Percentiles rank a stretch among this genome's conserved stretches.
Evolutionary conservation across 2,329 filamentous ascomycete genomes (phyloP).

Genomic region (Arthrobotrys pseudoclavata): DNA sequence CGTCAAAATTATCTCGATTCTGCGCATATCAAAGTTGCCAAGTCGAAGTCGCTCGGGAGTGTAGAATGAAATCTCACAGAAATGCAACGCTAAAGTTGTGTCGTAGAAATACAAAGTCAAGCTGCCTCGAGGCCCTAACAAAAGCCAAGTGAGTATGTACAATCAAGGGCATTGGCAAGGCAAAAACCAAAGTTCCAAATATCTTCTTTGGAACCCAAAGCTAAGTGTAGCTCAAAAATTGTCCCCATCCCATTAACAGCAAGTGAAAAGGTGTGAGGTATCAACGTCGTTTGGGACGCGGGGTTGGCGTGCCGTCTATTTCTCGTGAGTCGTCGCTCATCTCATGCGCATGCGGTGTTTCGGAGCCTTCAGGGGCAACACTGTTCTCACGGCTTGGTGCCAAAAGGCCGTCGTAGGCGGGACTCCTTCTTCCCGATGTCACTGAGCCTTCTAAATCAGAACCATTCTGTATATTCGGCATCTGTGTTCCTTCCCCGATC

Average conservation of each 20-base stretch:
- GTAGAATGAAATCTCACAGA: not conserved
- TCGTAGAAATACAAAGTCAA: not conserved
- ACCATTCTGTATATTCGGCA: not conserved
- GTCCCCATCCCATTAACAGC: not conserved
- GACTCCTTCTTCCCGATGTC: not conserved
- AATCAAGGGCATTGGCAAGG: not conserved
- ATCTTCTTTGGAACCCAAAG: not conserved
- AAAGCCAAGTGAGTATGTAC: too few species aligned
- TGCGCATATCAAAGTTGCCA: not conserved
- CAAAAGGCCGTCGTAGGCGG: not conserved
- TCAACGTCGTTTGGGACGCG: conserved; percentile 1
- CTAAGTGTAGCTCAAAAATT: not conserved
- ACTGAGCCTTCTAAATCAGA: conserved; percentile 6
- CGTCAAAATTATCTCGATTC: conserved; percentile 14
- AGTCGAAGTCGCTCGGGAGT: not conserved
- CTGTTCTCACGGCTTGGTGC: conserved; percentile 22
- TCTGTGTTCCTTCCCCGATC: not conserved
- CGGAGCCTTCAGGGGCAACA: conserved; percentile 3
- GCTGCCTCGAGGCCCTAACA: not conserved
- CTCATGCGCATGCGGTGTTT: not conserved
- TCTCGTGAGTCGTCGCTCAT: not conserved
- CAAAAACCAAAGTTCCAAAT: not conserved
- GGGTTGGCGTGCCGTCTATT: not conserved
- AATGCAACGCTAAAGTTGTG: conserved; percentile 6
- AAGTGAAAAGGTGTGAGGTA: not conserved